These are phyloP conservation scores for Zoysia pacifica DNA, from an alignment of 176 grass and related monocot genomes.

Conservation along the genomic window DNA sequence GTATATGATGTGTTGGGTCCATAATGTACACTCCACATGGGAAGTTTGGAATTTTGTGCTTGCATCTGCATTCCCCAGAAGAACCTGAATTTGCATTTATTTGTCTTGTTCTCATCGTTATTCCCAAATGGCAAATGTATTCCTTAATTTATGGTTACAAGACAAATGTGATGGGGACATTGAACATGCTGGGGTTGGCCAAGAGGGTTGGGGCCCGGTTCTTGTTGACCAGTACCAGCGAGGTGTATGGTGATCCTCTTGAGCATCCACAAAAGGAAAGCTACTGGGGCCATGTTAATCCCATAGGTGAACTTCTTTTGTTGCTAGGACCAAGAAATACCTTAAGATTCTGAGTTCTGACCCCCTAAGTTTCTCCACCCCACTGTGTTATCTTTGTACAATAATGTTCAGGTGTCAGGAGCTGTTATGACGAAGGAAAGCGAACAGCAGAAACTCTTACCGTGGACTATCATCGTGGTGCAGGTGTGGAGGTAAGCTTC, in stretches of 20 bases:
- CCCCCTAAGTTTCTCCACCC: background rate
- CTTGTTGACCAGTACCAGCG: slow-evolving; percentile 89
- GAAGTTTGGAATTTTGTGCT: slow-evolving; percentile 13
- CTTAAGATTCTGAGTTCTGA: background rate
- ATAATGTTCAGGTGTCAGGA: slow-evolving; percentile 70
- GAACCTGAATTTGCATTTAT: slow-evolving; percentile 11
- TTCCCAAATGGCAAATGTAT: background rate
- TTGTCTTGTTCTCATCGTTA: background rate
- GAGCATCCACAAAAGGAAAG: slow-evolving; percentile 97
- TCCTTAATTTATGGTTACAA: slow-evolving; percentile 74
- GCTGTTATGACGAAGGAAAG: slow-evolving; percentile 97
- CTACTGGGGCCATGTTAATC: slow-evolving; percentile 97
- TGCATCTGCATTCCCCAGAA: slow-evolving; percentile 3
- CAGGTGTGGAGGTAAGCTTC: slow-evolving; percentile 76
- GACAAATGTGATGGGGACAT: slow-evolving; percentile 98
- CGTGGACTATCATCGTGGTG: slow-evolving; percentile 96
- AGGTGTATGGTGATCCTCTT: slow-evolving; percentile 92
- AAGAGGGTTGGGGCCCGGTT: slow-evolving; percentile 92
- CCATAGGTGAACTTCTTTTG: slow-evolving; percentile 66
- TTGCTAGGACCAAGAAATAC: slow-evolving; percentile 2
- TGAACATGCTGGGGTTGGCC: slow-evolving; percentile 96
- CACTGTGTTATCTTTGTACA: background rate
- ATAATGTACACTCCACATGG: background rate
- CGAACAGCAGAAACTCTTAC: slow-evolving; percentile 96
- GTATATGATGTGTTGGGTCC: background rate